Evolutionary conservation across 2,329 filamentous ascomycete genomes (phyloP), one percentile per base, ranked within the genome.

Genomic region (Pseudocercospora ulei): DNA sequence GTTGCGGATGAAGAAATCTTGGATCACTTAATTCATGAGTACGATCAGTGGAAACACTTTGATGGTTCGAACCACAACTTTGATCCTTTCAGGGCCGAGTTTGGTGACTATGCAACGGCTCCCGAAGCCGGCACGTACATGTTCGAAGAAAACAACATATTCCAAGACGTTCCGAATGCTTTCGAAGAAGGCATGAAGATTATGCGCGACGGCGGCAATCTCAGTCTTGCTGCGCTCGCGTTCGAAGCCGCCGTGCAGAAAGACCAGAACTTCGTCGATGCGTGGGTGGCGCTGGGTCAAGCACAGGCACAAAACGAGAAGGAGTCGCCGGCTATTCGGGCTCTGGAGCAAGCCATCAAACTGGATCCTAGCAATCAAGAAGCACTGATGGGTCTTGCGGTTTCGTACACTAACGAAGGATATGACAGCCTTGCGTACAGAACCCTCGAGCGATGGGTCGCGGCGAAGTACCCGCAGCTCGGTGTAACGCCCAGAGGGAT

Each of bases 281-380:
- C 90, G 2, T 98, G 90, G 90, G 84, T 87, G 6, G 80, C 86
- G 55, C 75, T 98, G 19, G 90, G 90, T 37, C 80, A 81, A 38
- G 83, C 87, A 11, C 90, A 98, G 65, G 90, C 90, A 12, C 90
- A 98, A 62, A 98, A 98, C 62, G 90, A 98, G 63, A 98, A 98
- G 66, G 90, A 98, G 62, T 82, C 85, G 5, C 88, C 90, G 0
- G 90, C 90, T 2, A 95, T 98, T 49, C 80, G 90, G 20, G 90
- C 90, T 2, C 70, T 96, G 44, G 88, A 96, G 62, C 82, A 90
- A 59, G 86, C 88, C 1, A 66, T 95, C 48, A 88, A 87, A 62
- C 70, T 90, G 17, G 87, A 96, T 54, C 80, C 86, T 0, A 79
- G 77, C 55, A 95, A 94, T 58, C 72, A 92, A 12, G 76, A 83